Evolutionary conservation across 1,284 basidiomycete genomes (phyloP), one percentile per base, ranked within the genome.

Genomic region (Trametes sp.): DNA sequence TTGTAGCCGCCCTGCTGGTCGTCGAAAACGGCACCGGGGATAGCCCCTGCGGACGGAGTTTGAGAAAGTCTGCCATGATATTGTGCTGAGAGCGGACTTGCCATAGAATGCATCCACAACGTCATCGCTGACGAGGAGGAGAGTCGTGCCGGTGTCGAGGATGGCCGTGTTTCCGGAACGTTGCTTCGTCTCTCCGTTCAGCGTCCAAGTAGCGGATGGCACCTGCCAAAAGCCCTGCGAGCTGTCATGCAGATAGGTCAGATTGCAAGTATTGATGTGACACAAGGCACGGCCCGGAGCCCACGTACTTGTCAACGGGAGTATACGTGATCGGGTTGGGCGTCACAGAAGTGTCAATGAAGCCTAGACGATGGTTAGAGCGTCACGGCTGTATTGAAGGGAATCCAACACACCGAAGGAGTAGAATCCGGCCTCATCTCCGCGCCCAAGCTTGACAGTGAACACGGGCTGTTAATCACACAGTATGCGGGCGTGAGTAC

Each of bases 131-230:
- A 79, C 71, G 13, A 76, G 71, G 38, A 66, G 58, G 58, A 80
- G 75, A 2, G 77, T 78, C 24, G 78, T 80, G 44, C 78, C 78
- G n/a, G 78, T 80, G 67, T 80, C 78, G 44, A 77, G 73, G 58
- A 80, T 80, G 29, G 78, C 74, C 8, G 74, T 74, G 72, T 78
- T 78, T 7, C 61, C 60, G 9, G 65, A 59, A 38, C 73, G 73
- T n/a, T 68, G 46, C 57, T 65, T 68, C 41, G 63, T 68, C 54
- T 72, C 51, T 21, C 73, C 74, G 50, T 73, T 74, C 26, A 78
- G 59, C 50, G 65, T 55, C 60, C 69, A 73, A 19, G 70, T 69
- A 3, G 68, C 59, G 8, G 75, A 75, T 9, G 63, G 21, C 31
- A 78, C 74, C 64, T 76, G 71, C 76, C 76, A 77, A 71, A 76